Evolutionary conservation across 163 green algal genomes (phyloP), one percentile per base, ranked within the genome.

Genomic region (Picocystis sp.): DNA sequence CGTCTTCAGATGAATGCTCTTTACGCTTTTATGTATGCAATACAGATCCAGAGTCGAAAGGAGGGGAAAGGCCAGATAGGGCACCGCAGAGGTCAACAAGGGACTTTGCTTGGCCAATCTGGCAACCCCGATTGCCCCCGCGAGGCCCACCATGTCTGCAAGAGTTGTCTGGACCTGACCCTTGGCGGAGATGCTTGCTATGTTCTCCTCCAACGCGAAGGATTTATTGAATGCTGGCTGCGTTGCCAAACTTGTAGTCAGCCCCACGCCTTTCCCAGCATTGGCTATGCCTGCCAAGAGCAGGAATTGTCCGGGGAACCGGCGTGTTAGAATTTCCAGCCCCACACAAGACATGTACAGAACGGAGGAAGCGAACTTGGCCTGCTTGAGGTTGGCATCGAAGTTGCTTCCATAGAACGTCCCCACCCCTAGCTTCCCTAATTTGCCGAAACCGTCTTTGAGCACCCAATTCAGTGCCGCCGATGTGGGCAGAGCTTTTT

Each of bases 381-480:
- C 8, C 1, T 33, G 56, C 73, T 97, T 96, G n/a, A 95, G 65
- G 50, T 96, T 78, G 0, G 77, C 80, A 59, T 96, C 89, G 52
- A 95, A 94, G 1, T 67, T 77, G 21, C 81, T 67, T 6, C 83
- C 87, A 63, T 87, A 93, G 46, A 74, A 71, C 0, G 84, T 86
- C 5, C 81, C 76, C 2, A 93, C 81, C 0, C 67, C 65, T 44
- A 96, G 85, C 45, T 88, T 76, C 9, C 83, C 86, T 19, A 96
- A 66, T 24, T 81, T 73, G 0, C 81, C 82, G 21, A 95, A 71
- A 21, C 89, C 89, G 58, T 97, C 89, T 58, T 94, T 94, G 9
- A 97, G 64, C 61, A 97, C 79, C 87, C 89, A 97, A 65, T 95
- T 96, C 57, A 95, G 83, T 41, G 77, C 81, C 9, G 86, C 89